Evolutionary conservation across 768 basidiomycete genomes (phyloP), one percentile per base, ranked within the genome.

Genomic region (Boletus reticulatus): DNA sequence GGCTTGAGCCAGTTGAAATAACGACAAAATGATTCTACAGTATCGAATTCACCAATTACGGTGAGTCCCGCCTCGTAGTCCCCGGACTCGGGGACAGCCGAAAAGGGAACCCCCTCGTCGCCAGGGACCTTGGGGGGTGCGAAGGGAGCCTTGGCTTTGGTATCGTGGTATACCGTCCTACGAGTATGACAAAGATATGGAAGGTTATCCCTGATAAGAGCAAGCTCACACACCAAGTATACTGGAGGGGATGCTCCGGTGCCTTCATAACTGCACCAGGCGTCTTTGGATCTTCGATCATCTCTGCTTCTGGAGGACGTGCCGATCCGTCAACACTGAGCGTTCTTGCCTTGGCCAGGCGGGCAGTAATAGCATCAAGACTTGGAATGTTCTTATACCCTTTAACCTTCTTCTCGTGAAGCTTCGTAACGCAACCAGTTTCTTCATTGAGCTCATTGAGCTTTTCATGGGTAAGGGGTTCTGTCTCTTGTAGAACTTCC

Each of bases 1-100:
- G 89, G 89, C 72, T 94, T 94, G 59, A 93, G 85, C 92, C 92
- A 94, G 73, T 94, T 93, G 79, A 92, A 90, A 75, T 92, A 92
- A 19, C 92, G 84, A 72, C 92, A 94, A 76, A 92, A 94, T 29
- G 83, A 81, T 73, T 94, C 91, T 53, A 94, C 94, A 13, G 94
- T 94, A 67, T 85, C 82, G 70, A 95, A 95, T 62, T 91, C 90
- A 60, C 93, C 94, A 56, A 97, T 86, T 48, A 89, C 83, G 32
- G 88, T 87, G 39, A 96, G 76, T 0, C 89, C 88, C 6, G 92
- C 92, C 73, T 94, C 93, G 72, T 94, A 95, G 57, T 87, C 85
- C 16, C 68, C 80, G 9, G 86, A 80, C 60, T 91, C 89, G 14
- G 86, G 81, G 16, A 84, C 77, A 32, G 75, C 52, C 69, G 57